Conservation (phyloP, 148 eudicot species). For the Gaultheria prostrata region DNA sequence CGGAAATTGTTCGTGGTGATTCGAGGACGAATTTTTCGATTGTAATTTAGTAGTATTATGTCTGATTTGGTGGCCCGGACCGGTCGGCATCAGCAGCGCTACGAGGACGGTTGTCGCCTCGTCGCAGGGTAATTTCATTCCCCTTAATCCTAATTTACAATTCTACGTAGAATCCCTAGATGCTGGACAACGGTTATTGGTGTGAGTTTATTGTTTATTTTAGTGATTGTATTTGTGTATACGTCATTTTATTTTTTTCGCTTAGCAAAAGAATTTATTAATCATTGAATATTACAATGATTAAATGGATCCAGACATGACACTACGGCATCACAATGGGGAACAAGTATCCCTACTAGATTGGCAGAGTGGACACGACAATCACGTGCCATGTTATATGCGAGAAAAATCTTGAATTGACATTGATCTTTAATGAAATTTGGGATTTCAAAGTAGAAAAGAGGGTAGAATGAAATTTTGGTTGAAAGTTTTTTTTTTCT, state of each 20-base stretch:
- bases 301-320: too few relatives aligned
- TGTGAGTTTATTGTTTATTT: too few relatives aligned
- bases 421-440: not conserved
- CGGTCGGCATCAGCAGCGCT: constrained; percentile 27
- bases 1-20: not conserved
- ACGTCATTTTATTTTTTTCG: too few relatives aligned
- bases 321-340: too few relatives aligned
- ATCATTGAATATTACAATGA: too few relatives aligned
- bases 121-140: constrained; percentile 21
- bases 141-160: not conserved
- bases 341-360: too few relatives aligned
- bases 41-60: not conserved
- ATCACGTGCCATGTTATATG: too few relatives aligned
- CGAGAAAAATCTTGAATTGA: not conserved
- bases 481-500: not conserved
- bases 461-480: not conserved
- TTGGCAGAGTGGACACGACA: too few relatives aligned
- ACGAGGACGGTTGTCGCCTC: constrained; percentile 25
- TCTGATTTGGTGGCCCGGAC: constrained; percentile 25
- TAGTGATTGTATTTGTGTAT: too few relatives aligned
- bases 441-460: not conserved
- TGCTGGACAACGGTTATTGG: too few relatives aligned
- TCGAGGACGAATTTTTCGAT: not conserved
- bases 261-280: too few relatives aligned
- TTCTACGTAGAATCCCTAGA: too few relatives aligned